Evolutionary conservation across 2,329 filamentous ascomycete species (phyloP).

Genomic region (Xylariaceae sp.): DNA sequence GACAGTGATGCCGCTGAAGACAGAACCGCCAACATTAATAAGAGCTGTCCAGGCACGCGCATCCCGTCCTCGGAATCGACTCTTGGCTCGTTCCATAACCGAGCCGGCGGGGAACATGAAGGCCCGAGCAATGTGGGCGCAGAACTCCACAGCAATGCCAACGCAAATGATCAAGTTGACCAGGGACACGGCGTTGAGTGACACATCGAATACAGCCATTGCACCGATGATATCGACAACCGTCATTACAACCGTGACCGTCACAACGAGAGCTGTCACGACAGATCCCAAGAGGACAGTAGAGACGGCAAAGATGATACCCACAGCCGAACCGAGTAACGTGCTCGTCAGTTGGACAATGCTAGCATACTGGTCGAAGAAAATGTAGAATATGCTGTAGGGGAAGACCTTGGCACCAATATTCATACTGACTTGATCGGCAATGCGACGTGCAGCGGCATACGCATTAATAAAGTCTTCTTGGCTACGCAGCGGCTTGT

Average conservation of each 20-base stretch:
- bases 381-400: slow-evolving; percentile 97
- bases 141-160: slow-evolving; percentile 95
- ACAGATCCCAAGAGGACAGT: slow-evolving; percentile 78
- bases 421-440: slow-evolving; percentile 63
- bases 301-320: slow-evolving; percentile 77
- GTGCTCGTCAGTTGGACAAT: slow-evolving; percentile 76
- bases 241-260: slow-evolving; percentile 85
- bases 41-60: slow-evolving; percentile 88
- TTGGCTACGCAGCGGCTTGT: slow-evolving; percentile 81
- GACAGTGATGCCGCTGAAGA: slow-evolving; percentile 93
- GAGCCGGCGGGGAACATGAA: slow-evolving; percentile 87
- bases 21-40: slow-evolving; percentile 89
- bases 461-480: slow-evolving; percentile 91
- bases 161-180: slow-evolving; percentile 97
- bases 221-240: slow-evolving; percentile 90
- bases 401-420: slow-evolving; percentile 85
- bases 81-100: slow-evolving; percentile 75
- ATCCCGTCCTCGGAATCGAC: slow-evolving; percentile 73
- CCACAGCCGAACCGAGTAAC: slow-evolving; percentile 76
- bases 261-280: slow-evolving; percentile 74
- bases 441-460: slow-evolving; percentile 80
- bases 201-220: slow-evolving; percentile 85
- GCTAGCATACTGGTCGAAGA: slow-evolving; percentile 92
- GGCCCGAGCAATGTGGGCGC: slow-evolving; percentile 89
- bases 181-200: slow-evolving; percentile 87